Evolutionary conservation across 108 stramenopile species (phyloP).

Genomic region (Nitzschia sp.): DNA sequence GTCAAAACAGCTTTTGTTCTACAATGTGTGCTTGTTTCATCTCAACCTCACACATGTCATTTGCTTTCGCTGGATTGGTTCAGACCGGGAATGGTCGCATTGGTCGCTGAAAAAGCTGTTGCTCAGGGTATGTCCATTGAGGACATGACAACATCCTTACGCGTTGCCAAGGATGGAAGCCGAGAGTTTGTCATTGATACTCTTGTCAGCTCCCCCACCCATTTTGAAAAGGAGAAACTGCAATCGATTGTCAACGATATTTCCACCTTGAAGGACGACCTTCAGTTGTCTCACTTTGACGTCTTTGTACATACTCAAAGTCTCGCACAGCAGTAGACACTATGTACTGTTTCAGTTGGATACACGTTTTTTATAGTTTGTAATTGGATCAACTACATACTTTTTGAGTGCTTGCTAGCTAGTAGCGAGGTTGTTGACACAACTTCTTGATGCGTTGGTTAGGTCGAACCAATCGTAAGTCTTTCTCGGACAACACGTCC

Average conservation of each 20-base stretch:
- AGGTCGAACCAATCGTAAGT: too few species aligned
- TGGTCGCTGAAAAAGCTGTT: conserved; percentile 60
- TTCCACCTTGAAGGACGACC: conserved; percentile 48
- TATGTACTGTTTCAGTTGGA: too few species aligned
- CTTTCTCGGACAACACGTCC: too few species aligned
- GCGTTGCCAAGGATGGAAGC: conserved; percentile 34
- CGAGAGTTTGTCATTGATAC: conserved; percentile 73
- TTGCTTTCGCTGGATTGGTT: not conserved
- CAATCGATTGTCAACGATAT: conserved; percentile 50
- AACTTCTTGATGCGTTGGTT: too few species aligned
- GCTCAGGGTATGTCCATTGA: conserved; percentile 70
- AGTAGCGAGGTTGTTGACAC: too few species aligned
- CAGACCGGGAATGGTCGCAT: conserved; percentile 83
- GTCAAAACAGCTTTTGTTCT: too few species aligned
- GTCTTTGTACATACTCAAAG: conserved; percentile 59
- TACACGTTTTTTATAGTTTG: too few species aligned
- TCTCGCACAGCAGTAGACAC: not conserved
- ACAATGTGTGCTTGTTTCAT: not conserved
- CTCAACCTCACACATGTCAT: conserved; percentile 3
- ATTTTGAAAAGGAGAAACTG: conserved; percentile 55
- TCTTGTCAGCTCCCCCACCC: conserved; percentile 50
- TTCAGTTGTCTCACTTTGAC: conserved; percentile 66
- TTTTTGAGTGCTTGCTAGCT: too few species aligned
- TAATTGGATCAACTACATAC: too few species aligned
- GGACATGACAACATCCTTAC: conserved; percentile 69